These are phyloP conservation scores for Dioscorea zingiberensis DNA, from an alignment of 106 monocot species.

Conservation along the genomic window DNA sequence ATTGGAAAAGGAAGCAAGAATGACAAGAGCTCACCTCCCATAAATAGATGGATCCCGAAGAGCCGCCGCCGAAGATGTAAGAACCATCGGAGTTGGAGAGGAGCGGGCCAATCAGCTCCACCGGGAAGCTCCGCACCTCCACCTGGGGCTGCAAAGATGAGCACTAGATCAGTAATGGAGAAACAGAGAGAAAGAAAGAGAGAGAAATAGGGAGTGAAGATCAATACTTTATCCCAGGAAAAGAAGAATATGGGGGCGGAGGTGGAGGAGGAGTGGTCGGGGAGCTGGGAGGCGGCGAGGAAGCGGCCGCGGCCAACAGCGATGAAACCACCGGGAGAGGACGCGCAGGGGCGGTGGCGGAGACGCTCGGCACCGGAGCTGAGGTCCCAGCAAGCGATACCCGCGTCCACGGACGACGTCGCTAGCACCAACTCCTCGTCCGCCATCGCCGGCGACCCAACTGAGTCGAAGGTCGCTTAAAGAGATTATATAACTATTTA, in stretches of 20 bases:
- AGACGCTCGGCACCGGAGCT: conserved; percentile 63
- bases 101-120: conserved; percentile 56
- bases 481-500: too few relatives aligned
- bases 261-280: neutral
- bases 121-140: conserved; percentile 53
- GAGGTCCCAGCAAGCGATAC: conserved; percentile 76
- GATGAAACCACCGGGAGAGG: conserved; percentile 52
- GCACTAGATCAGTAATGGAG: neutral
- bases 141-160: conserved; percentile 43
- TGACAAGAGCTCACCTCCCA: conserved; percentile 42
- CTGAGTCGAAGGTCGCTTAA: too few relatives aligned
- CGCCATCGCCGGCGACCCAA: too few relatives aligned
- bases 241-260: conserved; percentile 52
- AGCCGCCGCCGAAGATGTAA: conserved; percentile 60
- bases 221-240: conserved; percentile 51
- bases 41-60: conserved; percentile 50
- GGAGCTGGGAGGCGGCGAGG: conserved; percentile 49
- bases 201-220: neutral
- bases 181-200: neutral
- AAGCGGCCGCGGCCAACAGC: conserved; percentile 41
- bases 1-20: neutral
- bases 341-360: conserved; percentile 60
- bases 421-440: conserved; percentile 34
- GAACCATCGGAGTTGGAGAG: conserved; percentile 50
- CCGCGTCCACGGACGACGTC: conserved; percentile 60